Evolutionary conservation across 495 filamentous ascomycete genomes (phyloP), one percentile per base, ranked within the genome.

Genomic region (Hyaloscypha hepaticicola): DNA sequence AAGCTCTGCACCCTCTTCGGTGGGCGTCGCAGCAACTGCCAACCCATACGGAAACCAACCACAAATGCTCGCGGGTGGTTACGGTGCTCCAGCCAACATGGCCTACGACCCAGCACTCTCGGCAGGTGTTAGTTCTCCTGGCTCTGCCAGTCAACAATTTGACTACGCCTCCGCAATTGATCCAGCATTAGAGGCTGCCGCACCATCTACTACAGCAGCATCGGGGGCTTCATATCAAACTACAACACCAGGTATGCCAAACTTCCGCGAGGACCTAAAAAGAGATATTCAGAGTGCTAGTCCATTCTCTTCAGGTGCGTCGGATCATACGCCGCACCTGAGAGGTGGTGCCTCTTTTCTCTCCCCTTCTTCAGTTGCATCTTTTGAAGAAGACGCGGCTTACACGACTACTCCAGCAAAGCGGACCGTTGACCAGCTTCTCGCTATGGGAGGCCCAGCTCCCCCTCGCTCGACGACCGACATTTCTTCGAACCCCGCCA

Each of bases 161-260:
- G 87, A 89, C 66, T 91, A 90, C 77, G 78, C 82, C 63, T 75
- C 83, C 61, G 79, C 87, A 60, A 87, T 96, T 71, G 93, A 97
- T 74, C 89, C 90, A 61, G 86, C 90, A 21, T 79, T 96, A 64
- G 85, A 88, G 65, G 77, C 73, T 65, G 73, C 78, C 34, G 74
- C 75, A 12, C 70, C 69, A 19, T 62, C 63, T 22, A 65, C 61
- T 28, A 49, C 57, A 7, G 49, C 41, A 25, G 57, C n/a, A 21
- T 49, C 53, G 33, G 51, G 29, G 26, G 34, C 55, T 14, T 58
- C 28, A n/a, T 64, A 33, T 55, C 29, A 65, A 4, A 56, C 68
- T 58, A 48, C 63, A 63, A 45, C 57, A 61, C 59, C 68, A 66
- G 73, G 74, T 61, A 67, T 69, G 69, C 73, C 74, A 70, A 60